Base-by-base conservation (phyloP, 2,329 filamentous ascomycete species). In the Septoria linicola region DNA sequence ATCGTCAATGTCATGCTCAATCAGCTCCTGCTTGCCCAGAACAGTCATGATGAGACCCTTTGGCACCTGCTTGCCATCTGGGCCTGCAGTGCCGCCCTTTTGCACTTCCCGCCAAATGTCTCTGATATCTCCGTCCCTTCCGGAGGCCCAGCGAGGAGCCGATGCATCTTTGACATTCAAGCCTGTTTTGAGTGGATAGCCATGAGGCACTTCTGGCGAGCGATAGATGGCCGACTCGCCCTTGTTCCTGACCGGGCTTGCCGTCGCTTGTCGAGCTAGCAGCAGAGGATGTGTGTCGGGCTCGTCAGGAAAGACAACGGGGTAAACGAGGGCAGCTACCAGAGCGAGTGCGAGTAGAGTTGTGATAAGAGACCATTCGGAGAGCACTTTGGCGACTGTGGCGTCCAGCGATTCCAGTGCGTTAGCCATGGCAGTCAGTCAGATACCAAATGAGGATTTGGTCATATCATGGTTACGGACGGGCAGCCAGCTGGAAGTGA, bases 221-320 rank as follows among this genome's bases (percentile, higher is more conserved):
- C 93, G 81, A 71, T 92, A 95, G 54, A 89, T 75, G 40, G 93
- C 85, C 34, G 89, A 95, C 71, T 97, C 88, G 60, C 88, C 87
- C 51, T 87, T 82, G 62, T 92, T 84, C 62, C 93, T 82, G 46
- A 97, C 87, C 10, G 85, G 82, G 7, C 89, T 87, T 43, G 87
- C 80, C 58, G 84, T 79, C 2, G 89, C 82, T 76, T 97, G 93
- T 47, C 92, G 83, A 49, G 88, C 88, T 21, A 99, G 84, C 41
- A 97, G 80, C 70, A 96, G 84, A 27, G 93, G 92, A 70, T 97
- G 93, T 4, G 87, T 87, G 73, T 99, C 93, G 4, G 93, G 88
- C 46, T 96, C 92, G 54, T 82, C 80, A 43, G 81, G 80, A 55
- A 82, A 82, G 63, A 87, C 75, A 58, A 95, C 73, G 37, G 84